These are phyloP conservation scores for Hygrophila difformis DNA, from an alignment of 257 asterid species.

Conservation along the genomic window DNA sequence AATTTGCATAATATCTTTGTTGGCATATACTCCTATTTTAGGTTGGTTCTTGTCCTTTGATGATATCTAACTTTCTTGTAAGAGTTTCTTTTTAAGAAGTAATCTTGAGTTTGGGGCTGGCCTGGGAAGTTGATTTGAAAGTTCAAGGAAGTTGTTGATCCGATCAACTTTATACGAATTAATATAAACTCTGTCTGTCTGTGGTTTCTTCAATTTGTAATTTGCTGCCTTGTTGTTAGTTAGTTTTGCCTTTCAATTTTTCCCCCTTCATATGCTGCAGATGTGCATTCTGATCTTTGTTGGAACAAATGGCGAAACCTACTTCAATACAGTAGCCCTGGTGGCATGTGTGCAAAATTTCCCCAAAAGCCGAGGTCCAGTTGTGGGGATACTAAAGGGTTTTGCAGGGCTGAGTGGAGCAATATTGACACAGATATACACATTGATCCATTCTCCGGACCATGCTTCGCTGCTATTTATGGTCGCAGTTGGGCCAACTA, in stretches of 20 bases:
- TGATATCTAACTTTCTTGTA: too few species aligned
- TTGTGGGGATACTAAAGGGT: constrained; percentile 63
- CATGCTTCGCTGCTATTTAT: constrained; percentile 51
- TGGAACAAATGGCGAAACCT: constrained; percentile 66
- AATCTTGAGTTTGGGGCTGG: too few species aligned
- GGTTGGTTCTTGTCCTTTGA: too few species aligned
- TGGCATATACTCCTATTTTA: too few species aligned
- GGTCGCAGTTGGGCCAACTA: constrained; percentile 59
- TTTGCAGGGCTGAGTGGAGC: constrained; percentile 62
- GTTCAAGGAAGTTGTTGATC: too few species aligned
- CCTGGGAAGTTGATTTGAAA: too few species aligned
- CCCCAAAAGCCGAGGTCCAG: constrained; percentile 63
- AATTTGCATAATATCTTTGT: too few species aligned
- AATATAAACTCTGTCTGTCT: background rate
- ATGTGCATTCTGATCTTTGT: constrained; percentile 58
- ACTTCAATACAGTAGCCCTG: constrained; percentile 48
- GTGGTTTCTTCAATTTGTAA: too few species aligned
- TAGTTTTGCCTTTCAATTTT: too few species aligned
- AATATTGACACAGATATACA: constrained; percentile 44
- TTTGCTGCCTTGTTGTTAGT: background rate
- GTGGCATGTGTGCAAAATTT: constrained; percentile 60
- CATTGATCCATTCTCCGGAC: constrained; percentile 37
- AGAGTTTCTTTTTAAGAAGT: constrained; percentile 22
- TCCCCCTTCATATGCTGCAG: constrained; percentile 20
- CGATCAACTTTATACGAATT: background rate